Evolutionary conservation across 2,329 filamentous ascomycete species (phyloP).

Genomic region (Mollisiaceae sp.): DNA sequence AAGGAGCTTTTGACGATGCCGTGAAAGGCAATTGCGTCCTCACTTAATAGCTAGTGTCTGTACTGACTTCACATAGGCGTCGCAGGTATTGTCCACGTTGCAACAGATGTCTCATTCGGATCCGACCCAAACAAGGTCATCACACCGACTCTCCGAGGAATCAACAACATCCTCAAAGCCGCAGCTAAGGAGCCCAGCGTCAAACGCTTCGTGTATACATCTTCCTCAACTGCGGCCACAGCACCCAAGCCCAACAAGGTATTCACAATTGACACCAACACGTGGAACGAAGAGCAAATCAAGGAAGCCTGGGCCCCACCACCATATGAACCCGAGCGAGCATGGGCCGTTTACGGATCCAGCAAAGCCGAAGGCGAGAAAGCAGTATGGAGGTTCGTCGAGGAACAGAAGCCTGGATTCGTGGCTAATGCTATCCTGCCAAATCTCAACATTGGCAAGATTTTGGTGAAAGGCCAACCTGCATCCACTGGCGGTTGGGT

Average conservation of each 20-base stretch:
- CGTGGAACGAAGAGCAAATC: constrained; percentile 45
- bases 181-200: constrained; percentile 44
- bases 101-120: constrained; percentile 44
- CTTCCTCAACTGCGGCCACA: constrained; percentile 39
- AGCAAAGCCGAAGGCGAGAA: constrained; percentile 48
- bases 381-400: constrained; percentile 47
- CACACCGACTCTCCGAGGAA: constrained; percentile 41
- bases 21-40: constrained; percentile 28
- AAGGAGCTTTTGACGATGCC: constrained; percentile 34
- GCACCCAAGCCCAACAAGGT: constrained; percentile 31
- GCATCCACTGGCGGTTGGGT: constrained; percentile 35
- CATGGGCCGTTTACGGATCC: constrained; percentile 44
- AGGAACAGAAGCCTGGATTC: constrained; percentile 41
- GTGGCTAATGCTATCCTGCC: constrained; percentile 39
- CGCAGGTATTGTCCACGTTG: constrained; percentile 47
- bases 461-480: constrained; percentile 23
- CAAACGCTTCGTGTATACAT: constrained; percentile 48
- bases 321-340: constrained; percentile 38
- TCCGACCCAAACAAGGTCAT: constrained; percentile 49
- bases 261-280: constrained; percentile 36
- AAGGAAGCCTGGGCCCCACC: constrained; percentile 46
- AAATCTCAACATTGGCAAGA: constrained; percentile 24
- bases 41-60: not conserved
- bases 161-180: constrained; percentile 43
- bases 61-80: constrained; percentile 34